phyloP scores from a whole-genome alignment of 2,329 filamentous ascomycete species.

The Celoporthe dispersa region DNA sequence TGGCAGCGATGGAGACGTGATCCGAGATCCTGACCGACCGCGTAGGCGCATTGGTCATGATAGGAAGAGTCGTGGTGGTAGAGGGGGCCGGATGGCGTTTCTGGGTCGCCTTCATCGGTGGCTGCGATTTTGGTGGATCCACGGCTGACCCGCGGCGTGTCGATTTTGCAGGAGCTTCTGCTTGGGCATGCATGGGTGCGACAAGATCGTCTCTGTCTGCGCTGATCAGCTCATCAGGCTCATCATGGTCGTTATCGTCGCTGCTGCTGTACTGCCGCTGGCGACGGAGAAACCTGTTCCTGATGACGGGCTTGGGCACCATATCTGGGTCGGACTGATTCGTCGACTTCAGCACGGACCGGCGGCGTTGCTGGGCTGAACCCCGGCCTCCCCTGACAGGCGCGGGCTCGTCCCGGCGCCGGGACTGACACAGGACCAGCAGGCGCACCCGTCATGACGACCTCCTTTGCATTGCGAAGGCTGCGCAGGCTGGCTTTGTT shows the following conservation, averaged over 20 bases:
- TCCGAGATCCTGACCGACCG: conserved; percentile 25
- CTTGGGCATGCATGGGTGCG: conserved; percentile 15
- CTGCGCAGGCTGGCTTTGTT: neutral
- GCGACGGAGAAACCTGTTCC: conserved; percentile 19
- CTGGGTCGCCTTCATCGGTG: conserved; percentile 17
- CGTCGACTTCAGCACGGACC: conserved; percentile 28
- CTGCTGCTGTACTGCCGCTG: neutral
- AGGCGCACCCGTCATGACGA: neutral
- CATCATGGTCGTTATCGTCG: neutral
- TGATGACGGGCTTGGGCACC: conserved; percentile 20
- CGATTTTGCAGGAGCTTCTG: conserved; percentile 7
- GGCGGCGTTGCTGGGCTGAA: conserved; percentile 21
- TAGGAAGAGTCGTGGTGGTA: conserved; percentile 9
- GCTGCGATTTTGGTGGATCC: conserved; percentile 10
- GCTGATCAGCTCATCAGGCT: conserved; percentile 5
- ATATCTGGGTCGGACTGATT: conserved; percentile 24
- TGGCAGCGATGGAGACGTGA: conserved; percentile 25
- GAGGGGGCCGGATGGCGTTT: conserved; percentile 12
- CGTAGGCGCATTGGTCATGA: conserved; percentile 25
- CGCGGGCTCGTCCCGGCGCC: conserved; percentile 1
- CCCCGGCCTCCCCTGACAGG: conserved; percentile 10
- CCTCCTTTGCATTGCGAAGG: neutral
- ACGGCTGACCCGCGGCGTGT: conserved; percentile 23
- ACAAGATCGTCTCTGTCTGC: conserved; percentile 14
- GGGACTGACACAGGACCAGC: conserved; percentile 17